A percentile compares a stretch with the other conserved stretches of the same genome.
Conservation (phyloP, 2,329 filamentous ascomycete genomes). For the Ophiostoma ips region DNA sequence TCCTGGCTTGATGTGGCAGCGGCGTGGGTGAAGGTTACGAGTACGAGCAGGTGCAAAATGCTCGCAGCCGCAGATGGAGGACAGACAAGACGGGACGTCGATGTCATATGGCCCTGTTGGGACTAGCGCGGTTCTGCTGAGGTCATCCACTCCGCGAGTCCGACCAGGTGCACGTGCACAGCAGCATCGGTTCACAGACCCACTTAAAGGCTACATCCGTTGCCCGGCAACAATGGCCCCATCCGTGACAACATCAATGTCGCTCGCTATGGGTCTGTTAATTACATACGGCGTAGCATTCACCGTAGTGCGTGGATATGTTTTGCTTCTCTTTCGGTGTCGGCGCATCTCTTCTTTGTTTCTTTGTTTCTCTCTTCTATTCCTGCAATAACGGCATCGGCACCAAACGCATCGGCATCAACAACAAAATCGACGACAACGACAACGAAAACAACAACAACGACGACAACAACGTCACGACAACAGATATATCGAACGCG, state of each 20-base stretch:
- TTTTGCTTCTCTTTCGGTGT: neutral
- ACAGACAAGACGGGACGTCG: too few relatives aligned
- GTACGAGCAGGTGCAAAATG: too few relatives aligned
- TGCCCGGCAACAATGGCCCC: neutral
- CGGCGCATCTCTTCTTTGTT: conserved; percentile 1
- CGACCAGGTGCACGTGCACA: too few relatives aligned
- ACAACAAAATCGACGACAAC: neutral
- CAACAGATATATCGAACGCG: conserved; percentile 1
- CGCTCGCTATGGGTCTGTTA: too few relatives aligned
- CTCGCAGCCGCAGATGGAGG: too few relatives aligned
- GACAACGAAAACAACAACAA: neutral
- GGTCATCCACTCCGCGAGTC: neutral
- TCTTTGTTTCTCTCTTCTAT: neutral
- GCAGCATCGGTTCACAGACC: too few relatives aligned
- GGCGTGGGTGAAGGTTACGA: neutral
- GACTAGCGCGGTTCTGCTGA: conserved; percentile 3
- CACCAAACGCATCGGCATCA: too few relatives aligned
- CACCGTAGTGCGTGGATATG: neutral
- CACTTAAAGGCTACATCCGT: neutral
- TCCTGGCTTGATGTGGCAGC: neutral
- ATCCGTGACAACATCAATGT: too few relatives aligned
- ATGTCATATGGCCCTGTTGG: conserved; percentile 4
- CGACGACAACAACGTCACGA: neutral
- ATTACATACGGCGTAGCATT: too few relatives aligned
- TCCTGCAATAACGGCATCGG: too few relatives aligned